These are phyloP conservation scores for Meyerozyma smithsonii DNA, from an alignment of 1,139 yeast species.

Conservation along the genomic window DNA sequence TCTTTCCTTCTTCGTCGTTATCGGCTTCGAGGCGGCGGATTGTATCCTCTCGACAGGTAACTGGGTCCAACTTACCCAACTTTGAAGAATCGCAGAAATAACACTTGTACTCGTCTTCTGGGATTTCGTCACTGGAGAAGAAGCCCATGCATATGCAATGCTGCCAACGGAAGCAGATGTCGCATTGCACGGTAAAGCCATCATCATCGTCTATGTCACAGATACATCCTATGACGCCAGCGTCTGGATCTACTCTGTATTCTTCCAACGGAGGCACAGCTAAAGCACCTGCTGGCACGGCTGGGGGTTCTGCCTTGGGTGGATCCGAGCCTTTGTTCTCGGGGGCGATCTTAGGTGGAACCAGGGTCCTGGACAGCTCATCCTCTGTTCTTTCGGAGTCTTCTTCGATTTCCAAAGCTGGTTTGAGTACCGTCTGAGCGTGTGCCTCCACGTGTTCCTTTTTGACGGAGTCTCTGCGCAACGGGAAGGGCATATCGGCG, in stretches of 20 bases:
- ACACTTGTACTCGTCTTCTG: conserved; percentile 76
- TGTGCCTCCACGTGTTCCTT: not conserved
- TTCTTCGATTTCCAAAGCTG: conserved; percentile 3
- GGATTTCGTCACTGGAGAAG: conserved; percentile 65
- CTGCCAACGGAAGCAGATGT: conserved; percentile 89
- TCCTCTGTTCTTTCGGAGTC: conserved; percentile 17
- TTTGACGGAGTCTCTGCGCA: conserved; percentile 12
- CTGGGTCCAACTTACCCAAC: conserved; percentile 50
- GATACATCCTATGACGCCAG: conserved; percentile 84
- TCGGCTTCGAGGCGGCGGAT: conserved; percentile 32
- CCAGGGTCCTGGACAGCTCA: conserved; percentile 8
- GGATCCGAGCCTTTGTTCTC: not conserved
- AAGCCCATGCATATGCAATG: conserved; percentile 88
- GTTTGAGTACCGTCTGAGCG: not conserved
- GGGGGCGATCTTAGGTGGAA: not conserved
- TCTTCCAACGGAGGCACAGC: conserved; percentile 31
- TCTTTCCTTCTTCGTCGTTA: conserved; percentile 12
- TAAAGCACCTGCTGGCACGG: not conserved
- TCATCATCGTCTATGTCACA: conserved; percentile 90
- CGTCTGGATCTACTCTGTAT: conserved; percentile 69
- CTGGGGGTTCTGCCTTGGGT: too few relatives aligned
- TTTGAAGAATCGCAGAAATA: conserved; percentile 63
- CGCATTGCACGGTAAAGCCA: conserved; percentile 93
- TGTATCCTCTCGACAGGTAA: conserved; percentile 30
- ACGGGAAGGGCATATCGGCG: conserved; percentile 60